Evolutionary conservation across 768 basidiomycete species (phyloP), one percentile per base, ranked within the genome.

Genomic region (Xerocomellus intermedius): DNA sequence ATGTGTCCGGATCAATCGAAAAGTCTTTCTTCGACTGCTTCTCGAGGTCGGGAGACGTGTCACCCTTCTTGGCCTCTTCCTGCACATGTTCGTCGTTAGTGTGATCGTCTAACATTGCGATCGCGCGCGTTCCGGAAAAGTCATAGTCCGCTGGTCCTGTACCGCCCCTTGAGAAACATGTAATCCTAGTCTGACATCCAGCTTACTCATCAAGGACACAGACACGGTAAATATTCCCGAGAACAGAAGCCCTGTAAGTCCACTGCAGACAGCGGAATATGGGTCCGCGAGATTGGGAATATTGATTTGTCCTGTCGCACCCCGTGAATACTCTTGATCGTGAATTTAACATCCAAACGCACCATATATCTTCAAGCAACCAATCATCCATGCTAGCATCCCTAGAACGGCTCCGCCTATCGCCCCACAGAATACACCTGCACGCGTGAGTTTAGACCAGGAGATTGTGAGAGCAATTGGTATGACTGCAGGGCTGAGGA

Each of bases 361-460:
- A 74, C 77, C 78, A 44, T 73, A 78, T 47, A 78, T 79, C 60
- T 80, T 79, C 74, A 72, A 76, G 55, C 79, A 80, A 0, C 77
- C 75, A 9, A 81, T 70, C 74, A 81, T 78, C 78, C 79, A 81
- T 19, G 79, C 78, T 1, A 75, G 39, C 75, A 79, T 79, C 39
- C 77, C 78, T 16, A 76, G 62, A 16, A 65, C 57, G 8, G 75
- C 76, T 2, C 79, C 79, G 2, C 69, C 66, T 44, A 80, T 66
- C 14, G 76, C 68, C 3, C 79, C 79, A 35, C 63, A 58, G 30
- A 78, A 64, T 0, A 80, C 73, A 16, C 72, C 77, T 2, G 71
- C 69, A 13, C 64, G 60, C 2, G 76, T 75, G 16, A 81, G 61
- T 56, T 79, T 79, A 33, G 73, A 71, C 78, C 78, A 79, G 1